These are phyloP conservation scores for Dryadomyces quercus-mongolicae DNA, from an alignment of 2,329 filamentous ascomycete species.

Conservation along the genomic window DNA sequence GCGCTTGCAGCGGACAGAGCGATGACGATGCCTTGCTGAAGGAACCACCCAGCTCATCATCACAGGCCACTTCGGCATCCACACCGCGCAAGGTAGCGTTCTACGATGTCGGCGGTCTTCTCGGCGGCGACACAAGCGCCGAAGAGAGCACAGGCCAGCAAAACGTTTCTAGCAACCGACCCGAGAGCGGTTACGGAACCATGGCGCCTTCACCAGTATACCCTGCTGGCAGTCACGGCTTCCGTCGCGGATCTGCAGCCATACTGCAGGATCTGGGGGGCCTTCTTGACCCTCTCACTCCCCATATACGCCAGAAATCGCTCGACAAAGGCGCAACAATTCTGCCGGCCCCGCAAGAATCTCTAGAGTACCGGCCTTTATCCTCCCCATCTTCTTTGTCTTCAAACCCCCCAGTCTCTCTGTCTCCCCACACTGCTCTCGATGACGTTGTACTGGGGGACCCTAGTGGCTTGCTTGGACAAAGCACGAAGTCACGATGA, in stretches of 20 bases:
- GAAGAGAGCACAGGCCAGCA: slow-evolving; percentile 20
- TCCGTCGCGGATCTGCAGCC: slow-evolving; percentile 42
- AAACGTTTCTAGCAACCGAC: slow-evolving; percentile 29
- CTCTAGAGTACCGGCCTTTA: neutral
- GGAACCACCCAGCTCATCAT: slow-evolving; percentile 21
- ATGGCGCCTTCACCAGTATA: slow-evolving; percentile 27
- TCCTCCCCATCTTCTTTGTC: neutral
- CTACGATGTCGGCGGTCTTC: slow-evolving; percentile 71
- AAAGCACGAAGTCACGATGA: neutral
- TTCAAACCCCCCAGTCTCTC: neutral
- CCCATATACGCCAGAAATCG: slow-evolving; percentile 1
- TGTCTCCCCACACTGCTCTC: neutral
- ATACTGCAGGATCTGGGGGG: slow-evolving; percentile 48
- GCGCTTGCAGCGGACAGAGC: slow-evolving; percentile 21
- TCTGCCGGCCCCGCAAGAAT: slow-evolving; percentile 15
- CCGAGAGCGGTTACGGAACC: slow-evolving; percentile 11
- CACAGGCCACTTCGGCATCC: slow-evolving; percentile 26
- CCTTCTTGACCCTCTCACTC: slow-evolving; percentile 28
- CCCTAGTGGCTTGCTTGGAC: slow-evolving; percentile 9
- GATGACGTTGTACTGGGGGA: slow-evolving; percentile 10
- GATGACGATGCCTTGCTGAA: slow-evolving; percentile 33
- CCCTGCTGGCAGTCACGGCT: slow-evolving; percentile 30
- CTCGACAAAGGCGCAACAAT: neutral
- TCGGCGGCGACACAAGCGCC: slow-evolving; percentile 31
- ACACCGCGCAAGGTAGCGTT: slow-evolving; percentile 58